Conservation (phyloP, 2,329 filamentous ascomycete species). For the Meredithiella fracta region DNA sequence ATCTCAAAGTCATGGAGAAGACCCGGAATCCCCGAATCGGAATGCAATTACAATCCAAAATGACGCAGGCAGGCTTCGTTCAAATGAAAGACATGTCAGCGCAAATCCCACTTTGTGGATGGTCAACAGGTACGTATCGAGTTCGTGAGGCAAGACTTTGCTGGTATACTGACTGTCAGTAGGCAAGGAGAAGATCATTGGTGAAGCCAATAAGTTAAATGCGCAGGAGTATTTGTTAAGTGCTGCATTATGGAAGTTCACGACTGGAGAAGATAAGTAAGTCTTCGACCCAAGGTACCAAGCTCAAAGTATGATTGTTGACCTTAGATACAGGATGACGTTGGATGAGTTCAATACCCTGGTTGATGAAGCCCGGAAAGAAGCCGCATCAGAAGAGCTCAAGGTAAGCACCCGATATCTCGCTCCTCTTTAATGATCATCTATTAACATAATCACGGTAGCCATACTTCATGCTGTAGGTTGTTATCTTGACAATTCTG, state of each 20-base stretch:
- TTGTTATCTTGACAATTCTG: conserved; percentile 13
- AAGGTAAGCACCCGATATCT: not conserved
- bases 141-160: no score
- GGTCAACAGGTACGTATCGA: conserved; percentile 42
- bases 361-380: conserved; percentile 36
- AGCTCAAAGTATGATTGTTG: not conserved
- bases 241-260: conserved; percentile 4
- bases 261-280: conserved; percentile 23
- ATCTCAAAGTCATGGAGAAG: conserved; percentile 43
- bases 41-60: conserved; percentile 39
- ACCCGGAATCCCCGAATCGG: conserved; percentile 51
- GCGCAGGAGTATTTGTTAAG: conserved; percentile 19
- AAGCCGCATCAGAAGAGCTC: conserved; percentile 23
- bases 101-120: conserved; percentile 51
- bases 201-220: conserved; percentile 36
- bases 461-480: conserved; percentile 48
- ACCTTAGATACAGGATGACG: conserved; percentile 28
- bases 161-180: not conserved
- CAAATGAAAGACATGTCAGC: conserved; percentile 51
- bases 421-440: not conserved
- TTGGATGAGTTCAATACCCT: conserved; percentile 40
- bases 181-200: conserved; percentile 18
- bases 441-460: conserved; percentile 17
- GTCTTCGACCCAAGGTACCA: not conserved
- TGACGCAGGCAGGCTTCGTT: conserved; percentile 47